These are phyloP conservation scores for Eutypa lata DNA, from an alignment of 2,329 filamentous ascomycete genomes.

Conservation along the genomic window DNA sequence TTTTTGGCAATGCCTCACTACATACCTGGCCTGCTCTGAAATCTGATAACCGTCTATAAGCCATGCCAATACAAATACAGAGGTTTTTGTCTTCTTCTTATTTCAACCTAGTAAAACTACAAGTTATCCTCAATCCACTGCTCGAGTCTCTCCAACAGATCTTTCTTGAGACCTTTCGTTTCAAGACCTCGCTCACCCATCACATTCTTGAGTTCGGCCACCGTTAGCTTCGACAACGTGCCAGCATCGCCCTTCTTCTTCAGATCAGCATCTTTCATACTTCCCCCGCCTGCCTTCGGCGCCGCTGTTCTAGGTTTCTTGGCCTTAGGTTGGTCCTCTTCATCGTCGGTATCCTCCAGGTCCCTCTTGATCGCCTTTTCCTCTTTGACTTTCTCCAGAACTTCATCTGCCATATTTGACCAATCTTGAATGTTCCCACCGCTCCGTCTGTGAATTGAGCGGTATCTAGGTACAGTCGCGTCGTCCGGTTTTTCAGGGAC, in stretches of 20 bases:
- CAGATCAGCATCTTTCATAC: conserved; percentile 44
- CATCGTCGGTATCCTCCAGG: conserved; percentile 41
- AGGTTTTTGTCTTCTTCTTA: no score
- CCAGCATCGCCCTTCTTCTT: conserved; percentile 42
- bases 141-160: conserved; percentile 54
- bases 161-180: conserved; percentile 49
- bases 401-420: conserved; percentile 64
- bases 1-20: no score
- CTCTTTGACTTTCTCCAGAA: conserved; percentile 36
- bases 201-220: conserved; percentile 49
- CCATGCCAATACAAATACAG: neutral
- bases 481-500: conserved; percentile 72
- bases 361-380: conserved; percentile 50
- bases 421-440: conserved; percentile 77
- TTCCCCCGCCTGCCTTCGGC: conserved; percentile 25
- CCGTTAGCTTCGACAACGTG: conserved; percentile 51
- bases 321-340: conserved; percentile 34
- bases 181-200: conserved; percentile 46
- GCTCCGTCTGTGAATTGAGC: conserved; percentile 84
- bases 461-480: conserved; percentile 78
- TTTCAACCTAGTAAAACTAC: conserved; percentile 4
- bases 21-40: no score
- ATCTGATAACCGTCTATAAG: neutral
- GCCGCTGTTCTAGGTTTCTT: conserved; percentile 44
- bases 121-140: conserved; percentile 52